Evolutionary conservation across 345 rosid species (phyloP).

Genomic region (Populus davidiana): DNA sequence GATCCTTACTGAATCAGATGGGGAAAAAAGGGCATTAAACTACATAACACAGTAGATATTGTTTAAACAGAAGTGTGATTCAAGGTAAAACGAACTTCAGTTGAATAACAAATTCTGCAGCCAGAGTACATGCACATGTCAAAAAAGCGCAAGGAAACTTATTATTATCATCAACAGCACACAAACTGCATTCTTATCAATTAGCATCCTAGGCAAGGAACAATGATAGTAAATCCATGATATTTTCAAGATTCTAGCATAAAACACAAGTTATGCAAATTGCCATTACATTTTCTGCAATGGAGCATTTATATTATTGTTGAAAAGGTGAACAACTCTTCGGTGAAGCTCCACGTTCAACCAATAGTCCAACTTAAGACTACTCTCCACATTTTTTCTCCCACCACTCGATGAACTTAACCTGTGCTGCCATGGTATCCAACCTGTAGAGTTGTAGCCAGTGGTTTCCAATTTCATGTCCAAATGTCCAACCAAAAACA

Average conservation of each 20-base stretch:
- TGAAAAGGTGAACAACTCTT: neutral
- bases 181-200: neutral
- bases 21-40: too few species aligned
- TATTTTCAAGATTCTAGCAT: neutral
- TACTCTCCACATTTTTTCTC: slow-evolving; percentile 48
- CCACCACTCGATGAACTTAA: slow-evolving; percentile 95
- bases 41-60: too few species aligned
- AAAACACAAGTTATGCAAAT: neutral
- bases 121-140: neutral
- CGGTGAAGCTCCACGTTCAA: neutral
- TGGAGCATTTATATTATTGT: neutral
- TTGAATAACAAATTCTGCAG: neutral
- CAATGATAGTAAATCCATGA: neutral
- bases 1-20: too few species aligned
- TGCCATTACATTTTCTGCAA: slow-evolving; percentile 3
- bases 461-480: slow-evolving; percentile 80
- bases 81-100: too few species aligned
- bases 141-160: neutral
- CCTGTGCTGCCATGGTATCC: slow-evolving; percentile 87
- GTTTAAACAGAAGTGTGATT: neutral
- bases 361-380: slow-evolving; percentile 4
- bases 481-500: slow-evolving; percentile 82
- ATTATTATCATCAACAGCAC: neutral
- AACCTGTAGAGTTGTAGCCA: slow-evolving; percentile 68
- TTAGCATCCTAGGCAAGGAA: neutral